A percentile compares a stretch with the other conserved stretches of the same genome.
Conservation (phyloP, 2,329 filamentous ascomycete species). For the Plenodomus lindquistii region DNA sequence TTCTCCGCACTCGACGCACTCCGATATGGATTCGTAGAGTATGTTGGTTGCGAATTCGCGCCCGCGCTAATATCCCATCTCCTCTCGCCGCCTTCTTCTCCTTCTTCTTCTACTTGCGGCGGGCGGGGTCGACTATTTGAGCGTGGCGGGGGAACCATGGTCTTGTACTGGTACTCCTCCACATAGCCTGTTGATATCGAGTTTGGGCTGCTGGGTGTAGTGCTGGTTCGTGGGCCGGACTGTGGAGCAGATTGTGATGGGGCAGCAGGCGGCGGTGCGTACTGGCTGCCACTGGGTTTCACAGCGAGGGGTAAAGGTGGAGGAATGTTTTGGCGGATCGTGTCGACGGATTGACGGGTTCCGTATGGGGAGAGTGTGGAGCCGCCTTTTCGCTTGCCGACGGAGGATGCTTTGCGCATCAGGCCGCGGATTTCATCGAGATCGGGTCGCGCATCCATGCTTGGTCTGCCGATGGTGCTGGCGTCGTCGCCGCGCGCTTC, state of each 20-base stretch:
- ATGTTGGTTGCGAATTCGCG: not conserved
- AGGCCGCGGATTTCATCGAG: conserved; percentile 53
- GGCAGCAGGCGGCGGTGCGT: conserved; percentile 24
- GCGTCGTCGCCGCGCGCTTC: conserved; percentile 45
- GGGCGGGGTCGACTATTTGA: conserved; percentile 22
- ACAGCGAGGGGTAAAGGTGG: conserved; percentile 37
- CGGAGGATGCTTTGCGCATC: conserved; percentile 50
- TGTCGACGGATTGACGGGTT: conserved; percentile 18
- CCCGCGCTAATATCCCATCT: conserved; percentile 12
- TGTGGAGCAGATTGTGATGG: conserved; percentile 11
- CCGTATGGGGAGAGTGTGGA: conserved; percentile 29
- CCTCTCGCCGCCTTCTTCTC: conserved; percentile 19
- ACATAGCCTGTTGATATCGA: conserved; percentile 38
- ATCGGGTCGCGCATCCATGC: conserved; percentile 48
- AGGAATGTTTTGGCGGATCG: conserved; percentile 23
- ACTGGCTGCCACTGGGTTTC: conserved; percentile 23
- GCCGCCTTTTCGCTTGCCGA: conserved; percentile 48
- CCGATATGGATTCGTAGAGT: conserved; percentile 21
- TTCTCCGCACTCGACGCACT: conserved; percentile 9
- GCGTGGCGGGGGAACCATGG: conserved; percentile 35
- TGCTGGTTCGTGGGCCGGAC: conserved; percentile 19
- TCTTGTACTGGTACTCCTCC: conserved; percentile 40
- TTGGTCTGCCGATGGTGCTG: conserved; percentile 45
- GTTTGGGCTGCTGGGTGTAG: conserved; percentile 33
- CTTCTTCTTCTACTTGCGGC: conserved; percentile 14